phyloP scores from a whole-genome alignment of 2,329 filamentous ascomycete species.

The Colletotrichum kahawae region DNA sequence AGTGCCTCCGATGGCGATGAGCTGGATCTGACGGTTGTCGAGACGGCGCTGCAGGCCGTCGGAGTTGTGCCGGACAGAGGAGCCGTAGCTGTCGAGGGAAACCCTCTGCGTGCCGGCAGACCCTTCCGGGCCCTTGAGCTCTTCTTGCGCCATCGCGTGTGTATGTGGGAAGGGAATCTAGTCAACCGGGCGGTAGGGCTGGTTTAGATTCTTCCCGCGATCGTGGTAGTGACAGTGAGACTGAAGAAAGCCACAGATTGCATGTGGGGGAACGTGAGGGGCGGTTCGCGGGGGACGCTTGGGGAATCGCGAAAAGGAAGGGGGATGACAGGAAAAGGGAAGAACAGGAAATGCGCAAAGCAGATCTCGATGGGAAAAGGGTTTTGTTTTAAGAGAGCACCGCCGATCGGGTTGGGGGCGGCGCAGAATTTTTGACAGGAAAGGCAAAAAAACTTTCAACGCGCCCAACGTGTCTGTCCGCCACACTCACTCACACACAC shows the following conservation, averaged over 20 bases:
- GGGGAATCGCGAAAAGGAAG: background rate
- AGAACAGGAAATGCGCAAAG: background rate
- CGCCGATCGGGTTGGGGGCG: background rate
- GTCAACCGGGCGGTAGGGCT: background rate
- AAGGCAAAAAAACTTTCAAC: background rate
- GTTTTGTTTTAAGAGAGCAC: conserved; percentile 11
- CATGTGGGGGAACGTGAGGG: conserved; percentile 3
- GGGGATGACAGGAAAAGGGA: background rate
- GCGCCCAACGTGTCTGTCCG: background rate
- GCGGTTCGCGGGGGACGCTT: background rate
- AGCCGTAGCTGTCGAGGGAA: conserved; percentile 20
- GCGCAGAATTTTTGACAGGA: background rate
- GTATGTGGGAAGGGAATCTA: background rate
- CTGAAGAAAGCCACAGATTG: background rate
- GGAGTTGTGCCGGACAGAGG: conserved; percentile 19
- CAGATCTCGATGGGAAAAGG: background rate
- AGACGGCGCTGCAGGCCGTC: conserved; percentile 40
- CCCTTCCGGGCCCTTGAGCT: conserved; percentile 12
- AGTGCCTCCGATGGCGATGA: conserved; percentile 52
- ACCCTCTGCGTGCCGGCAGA: background rate
- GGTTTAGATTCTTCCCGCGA: background rate
- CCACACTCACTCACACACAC: background rate
- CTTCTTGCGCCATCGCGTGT: background rate
- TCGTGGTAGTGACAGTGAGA: background rate
- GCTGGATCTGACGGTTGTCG: conserved; percentile 42